Conservation (phyloP, 805 yeast genomes). For the Alloascoidea hylecoeti region DNA sequence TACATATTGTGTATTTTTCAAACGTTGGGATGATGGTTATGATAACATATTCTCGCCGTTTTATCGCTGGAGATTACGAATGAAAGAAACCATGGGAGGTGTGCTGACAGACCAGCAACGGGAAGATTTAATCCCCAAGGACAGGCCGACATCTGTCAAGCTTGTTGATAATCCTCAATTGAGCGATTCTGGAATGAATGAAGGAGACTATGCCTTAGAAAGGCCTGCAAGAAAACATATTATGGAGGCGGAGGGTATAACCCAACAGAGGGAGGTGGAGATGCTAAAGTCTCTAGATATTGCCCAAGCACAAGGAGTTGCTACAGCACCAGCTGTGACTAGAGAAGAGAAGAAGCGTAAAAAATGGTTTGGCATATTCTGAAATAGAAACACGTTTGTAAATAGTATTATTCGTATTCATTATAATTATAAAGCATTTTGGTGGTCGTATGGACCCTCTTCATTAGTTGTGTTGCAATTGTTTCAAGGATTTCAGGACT, state of each 20-base stretch:
- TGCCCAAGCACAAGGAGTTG: slow-evolving; percentile 24
- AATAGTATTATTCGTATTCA: too few relatives aligned
- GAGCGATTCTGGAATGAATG: slow-evolving; percentile 11
- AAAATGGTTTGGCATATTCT: slow-evolving; percentile 2
- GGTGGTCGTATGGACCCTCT: too few relatives aligned
- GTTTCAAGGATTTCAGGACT: too few relatives aligned
- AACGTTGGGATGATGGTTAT: slow-evolving; percentile 75
- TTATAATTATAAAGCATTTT: too few relatives aligned
- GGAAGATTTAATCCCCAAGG: slow-evolving; percentile 40
- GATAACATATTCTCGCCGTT: slow-evolving; percentile 63
- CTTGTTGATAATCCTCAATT: slow-evolving; percentile 23
- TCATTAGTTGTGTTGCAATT: too few relatives aligned
- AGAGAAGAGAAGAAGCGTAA: slow-evolving; percentile 1
- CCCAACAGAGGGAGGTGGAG: slow-evolving; percentile 55
- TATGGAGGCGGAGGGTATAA: slow-evolving; percentile 57
- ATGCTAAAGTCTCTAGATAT: slow-evolving; percentile 29
- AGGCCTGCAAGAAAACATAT: slow-evolving; percentile 62
- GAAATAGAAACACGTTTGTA: too few relatives aligned
- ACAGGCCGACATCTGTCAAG: slow-evolving; percentile 23
- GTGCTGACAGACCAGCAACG: slow-evolving; percentile 41
- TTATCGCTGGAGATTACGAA: slow-evolving; percentile 42
- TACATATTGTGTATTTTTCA: slow-evolving; percentile 53
- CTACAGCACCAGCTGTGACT: too few relatives aligned
- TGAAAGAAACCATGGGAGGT: slow-evolving; percentile 41
- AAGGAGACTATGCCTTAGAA: slow-evolving; percentile 36